Percentiles rank a stretch among this genome's conserved stretches.
phyloP scores from a whole-genome alignment of 2,329 filamentous ascomycete species.

The Zelopaecilomyces penicillatus region DNA sequence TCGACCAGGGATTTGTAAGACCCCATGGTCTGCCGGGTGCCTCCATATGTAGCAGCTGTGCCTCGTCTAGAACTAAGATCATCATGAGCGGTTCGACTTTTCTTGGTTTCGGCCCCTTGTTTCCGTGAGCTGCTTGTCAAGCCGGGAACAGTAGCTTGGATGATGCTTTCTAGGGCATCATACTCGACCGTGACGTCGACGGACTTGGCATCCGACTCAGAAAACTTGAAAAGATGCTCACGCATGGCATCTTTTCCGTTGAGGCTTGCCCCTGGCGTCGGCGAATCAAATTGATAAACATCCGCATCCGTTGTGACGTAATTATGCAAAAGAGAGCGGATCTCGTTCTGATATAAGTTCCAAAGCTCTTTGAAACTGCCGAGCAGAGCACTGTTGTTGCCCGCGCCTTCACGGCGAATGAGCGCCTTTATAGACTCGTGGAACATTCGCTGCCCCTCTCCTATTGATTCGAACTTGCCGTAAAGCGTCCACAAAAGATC shows the following conservation, averaged over 20 bases:
- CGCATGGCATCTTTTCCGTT: constrained; percentile 40
- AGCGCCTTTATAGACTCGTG: constrained; percentile 88
- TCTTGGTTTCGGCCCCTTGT: constrained; percentile 27
- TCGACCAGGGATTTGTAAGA: constrained; percentile 88
- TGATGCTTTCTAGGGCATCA: constrained; percentile 81
- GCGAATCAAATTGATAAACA: constrained; percentile 53
- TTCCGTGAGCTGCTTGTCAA: constrained; percentile 67
- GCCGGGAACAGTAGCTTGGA: constrained; percentile 85
- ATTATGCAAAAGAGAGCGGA: constrained; percentile 86
- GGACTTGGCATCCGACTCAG: constrained; percentile 75
- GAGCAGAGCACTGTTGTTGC: constrained; percentile 58
- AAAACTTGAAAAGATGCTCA: constrained; percentile 74
- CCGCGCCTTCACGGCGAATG: constrained; percentile 66
- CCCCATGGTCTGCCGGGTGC: constrained; percentile 40
- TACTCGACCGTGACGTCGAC: constrained; percentile 73
- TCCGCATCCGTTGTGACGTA: constrained; percentile 91
- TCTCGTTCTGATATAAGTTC: constrained; percentile 98
- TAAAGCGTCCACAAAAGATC: constrained; percentile 89
- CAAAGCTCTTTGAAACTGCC: constrained; percentile 93
- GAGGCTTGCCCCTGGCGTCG: constrained; percentile 36
- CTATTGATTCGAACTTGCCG: constrained; percentile 94
- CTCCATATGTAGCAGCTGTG: constrained; percentile 27
- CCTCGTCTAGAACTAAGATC: constrained; percentile 34
- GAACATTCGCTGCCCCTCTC: constrained; percentile 86
- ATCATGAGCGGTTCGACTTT: constrained; percentile 32